These are phyloP conservation scores for Erucastrum elatum DNA, from an alignment of 345 rosid species.

Conservation along the genomic window DNA sequence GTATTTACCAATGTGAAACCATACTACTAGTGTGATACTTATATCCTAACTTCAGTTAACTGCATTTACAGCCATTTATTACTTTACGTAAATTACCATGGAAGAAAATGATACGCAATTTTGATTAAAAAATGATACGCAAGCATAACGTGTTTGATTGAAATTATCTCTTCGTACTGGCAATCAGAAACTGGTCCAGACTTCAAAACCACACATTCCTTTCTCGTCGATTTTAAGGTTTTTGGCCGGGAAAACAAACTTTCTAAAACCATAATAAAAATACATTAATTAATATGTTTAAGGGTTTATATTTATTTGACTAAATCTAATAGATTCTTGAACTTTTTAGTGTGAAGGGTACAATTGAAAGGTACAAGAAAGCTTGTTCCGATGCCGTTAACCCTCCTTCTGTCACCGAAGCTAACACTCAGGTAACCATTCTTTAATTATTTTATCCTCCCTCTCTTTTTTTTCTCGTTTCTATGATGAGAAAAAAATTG, in stretches of 20 bases:
- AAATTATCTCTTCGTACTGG: not conserved
- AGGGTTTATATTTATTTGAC: not conserved
- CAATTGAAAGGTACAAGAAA: slow-evolving; percentile 93
- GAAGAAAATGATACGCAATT: too few relatives aligned
- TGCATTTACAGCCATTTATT: not conserved
- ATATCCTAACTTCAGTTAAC: not conserved
- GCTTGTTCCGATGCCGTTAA: slow-evolving; percentile 59
- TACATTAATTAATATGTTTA: not conserved
- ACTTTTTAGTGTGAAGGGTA: slow-evolving; percentile 61
- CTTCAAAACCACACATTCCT: slow-evolving; percentile 14
- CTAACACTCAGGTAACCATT: slow-evolving; percentile 76
- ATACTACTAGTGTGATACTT: not conserved
- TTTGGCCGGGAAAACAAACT: not conserved
- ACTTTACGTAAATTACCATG: not conserved
- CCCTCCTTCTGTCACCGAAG: slow-evolving; percentile 72
- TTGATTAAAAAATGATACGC: not conserved
- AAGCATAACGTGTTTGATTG: not conserved
- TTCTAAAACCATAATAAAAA: not conserved
- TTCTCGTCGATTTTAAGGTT: slow-evolving; percentile 26
- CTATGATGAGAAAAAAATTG: not conserved
- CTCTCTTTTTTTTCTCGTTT: not conserved
- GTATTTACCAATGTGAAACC: not conserved
- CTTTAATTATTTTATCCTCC: not conserved
- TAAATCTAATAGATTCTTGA: not conserved
- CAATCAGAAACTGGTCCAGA: slow-evolving; percentile 9